Conservation (phyloP, 2,329 filamentous ascomycete species). For the Verticillium dahliae region DNA sequence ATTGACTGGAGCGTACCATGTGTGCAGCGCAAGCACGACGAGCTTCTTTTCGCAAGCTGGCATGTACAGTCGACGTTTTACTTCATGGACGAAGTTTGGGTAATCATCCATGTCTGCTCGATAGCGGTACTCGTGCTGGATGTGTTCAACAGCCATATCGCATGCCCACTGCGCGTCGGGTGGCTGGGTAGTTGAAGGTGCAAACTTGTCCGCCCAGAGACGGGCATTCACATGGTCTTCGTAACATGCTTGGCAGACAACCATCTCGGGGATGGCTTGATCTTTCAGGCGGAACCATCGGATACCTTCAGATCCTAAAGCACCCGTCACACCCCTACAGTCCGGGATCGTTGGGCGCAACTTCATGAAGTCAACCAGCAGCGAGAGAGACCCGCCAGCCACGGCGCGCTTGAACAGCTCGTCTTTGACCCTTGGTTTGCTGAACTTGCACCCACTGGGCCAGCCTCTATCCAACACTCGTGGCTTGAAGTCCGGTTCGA, state of each 20-base stretch:
- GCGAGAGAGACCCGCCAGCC: conserved; percentile 17
- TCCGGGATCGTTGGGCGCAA: conserved; percentile 15
- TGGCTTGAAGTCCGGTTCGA: conserved; percentile 19
- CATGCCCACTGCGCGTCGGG: conserved; percentile 25
- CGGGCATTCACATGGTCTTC: conserved; percentile 22
- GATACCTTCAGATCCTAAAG: conserved; percentile 14
- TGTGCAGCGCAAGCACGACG: conserved; percentile 14
- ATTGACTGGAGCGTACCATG: conserved; percentile 24
- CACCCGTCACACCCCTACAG: conserved; percentile 20
- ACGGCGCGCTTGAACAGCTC: conserved; percentile 22
- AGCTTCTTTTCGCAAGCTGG: conserved; percentile 18
- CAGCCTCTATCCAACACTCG: conserved; percentile 15
- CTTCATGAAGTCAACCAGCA: conserved; percentile 21
- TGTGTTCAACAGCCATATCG: conserved; percentile 22
- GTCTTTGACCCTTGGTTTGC: conserved; percentile 21
- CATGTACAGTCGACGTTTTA: conserved; percentile 17
- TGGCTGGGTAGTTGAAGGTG: conserved; percentile 15
- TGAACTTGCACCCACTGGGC: conserved; percentile 27
- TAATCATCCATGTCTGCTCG: conserved; percentile 16
- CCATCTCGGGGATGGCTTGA: conserved; percentile 21
- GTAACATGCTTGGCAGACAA: conserved; percentile 31
- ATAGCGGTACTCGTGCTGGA: conserved; percentile 21
- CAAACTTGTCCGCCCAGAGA: conserved; percentile 22
- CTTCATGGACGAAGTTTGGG: conserved; percentile 23
- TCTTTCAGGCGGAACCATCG: conserved; percentile 24